Evolutionary conservation across 78 protist genomes (phyloP).

Genomic region (Dictyostelium purpureum): DNA sequence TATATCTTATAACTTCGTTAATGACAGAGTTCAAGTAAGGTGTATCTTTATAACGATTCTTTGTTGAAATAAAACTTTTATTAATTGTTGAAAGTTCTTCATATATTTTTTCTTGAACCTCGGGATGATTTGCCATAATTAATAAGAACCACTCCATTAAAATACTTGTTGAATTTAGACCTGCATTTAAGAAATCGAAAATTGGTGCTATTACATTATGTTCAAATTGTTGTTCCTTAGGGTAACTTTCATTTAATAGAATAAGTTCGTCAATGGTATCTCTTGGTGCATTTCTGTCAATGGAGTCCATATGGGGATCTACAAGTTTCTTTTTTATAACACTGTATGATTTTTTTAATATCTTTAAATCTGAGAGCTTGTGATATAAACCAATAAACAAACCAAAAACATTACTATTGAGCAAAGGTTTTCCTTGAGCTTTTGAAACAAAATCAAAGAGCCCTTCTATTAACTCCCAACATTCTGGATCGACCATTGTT

Average conservation of each 20-base stretch:
- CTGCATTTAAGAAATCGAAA: constrained; percentile 17
- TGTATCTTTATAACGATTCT: constrained; percentile 1
- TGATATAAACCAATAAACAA: not conserved
- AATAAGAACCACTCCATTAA: constrained; percentile 27
- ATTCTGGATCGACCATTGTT: not conserved
- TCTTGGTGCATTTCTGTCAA: not conserved
- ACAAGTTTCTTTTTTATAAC: not conserved
- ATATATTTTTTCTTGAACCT: constrained; percentile 6
- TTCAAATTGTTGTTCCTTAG: not conserved
- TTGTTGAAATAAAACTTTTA: no score
- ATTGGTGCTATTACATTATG: not conserved
- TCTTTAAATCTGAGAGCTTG: not conserved
- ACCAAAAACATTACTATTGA: not conserved
- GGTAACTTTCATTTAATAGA: not conserved
- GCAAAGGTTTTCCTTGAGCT: not conserved
- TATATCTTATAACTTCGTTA: constrained; percentile 28
- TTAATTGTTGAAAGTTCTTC: not conserved
- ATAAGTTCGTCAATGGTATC: not conserved
- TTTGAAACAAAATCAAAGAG: not conserved
- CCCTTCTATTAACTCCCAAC: not conserved
- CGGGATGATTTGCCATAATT: constrained; percentile 15
- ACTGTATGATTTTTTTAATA: not conserved
- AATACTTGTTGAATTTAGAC: not conserved
- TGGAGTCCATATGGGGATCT: not conserved
- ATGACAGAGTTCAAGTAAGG: constrained; percentile 6